phyloP scores from a whole-genome alignment of 192 early-diverging fungal genomes.

The Entomortierella parvispora region DNA sequence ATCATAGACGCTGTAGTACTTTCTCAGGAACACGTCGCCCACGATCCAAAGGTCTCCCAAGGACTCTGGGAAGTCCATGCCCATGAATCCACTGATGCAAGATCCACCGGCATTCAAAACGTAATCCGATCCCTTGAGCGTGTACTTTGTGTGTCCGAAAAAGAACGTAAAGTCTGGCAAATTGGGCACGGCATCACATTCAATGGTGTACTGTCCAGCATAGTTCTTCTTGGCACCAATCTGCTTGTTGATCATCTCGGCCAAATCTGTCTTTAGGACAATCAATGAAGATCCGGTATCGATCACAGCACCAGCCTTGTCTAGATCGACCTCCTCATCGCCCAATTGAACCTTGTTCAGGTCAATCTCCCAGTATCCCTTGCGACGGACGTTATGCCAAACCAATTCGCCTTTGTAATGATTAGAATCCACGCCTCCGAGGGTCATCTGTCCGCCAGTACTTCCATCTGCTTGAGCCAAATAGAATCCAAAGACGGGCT shows the following conservation, averaged over 20 bases:
- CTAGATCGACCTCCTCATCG: constrained; percentile 74
- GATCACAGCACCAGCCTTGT: constrained; percentile 80
- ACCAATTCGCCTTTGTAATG: constrained; percentile 77
- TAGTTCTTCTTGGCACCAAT: constrained; percentile 95
- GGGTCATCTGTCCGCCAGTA: constrained; percentile 85
- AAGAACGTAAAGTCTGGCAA: constrained; percentile 83
- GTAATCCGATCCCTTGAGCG: constrained; percentile 64
- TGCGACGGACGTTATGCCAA: constrained; percentile 89
- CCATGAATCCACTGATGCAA: constrained; percentile 90
- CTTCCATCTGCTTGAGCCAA: constrained; percentile 76
- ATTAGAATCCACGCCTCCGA: constrained; percentile 85
- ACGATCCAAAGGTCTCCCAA: constrained; percentile 85
- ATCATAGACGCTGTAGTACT: constrained; percentile 78
- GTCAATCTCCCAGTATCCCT: constrained; percentile 98
- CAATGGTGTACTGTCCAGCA: constrained; percentile 89
- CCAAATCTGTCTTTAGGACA: constrained; percentile 77
- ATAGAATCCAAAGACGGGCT: constrained; percentile 93
- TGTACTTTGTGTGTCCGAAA: constrained; percentile 80
- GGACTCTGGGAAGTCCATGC: constrained; percentile 86
- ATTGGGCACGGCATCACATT: constrained; percentile 73
- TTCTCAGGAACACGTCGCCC: constrained; percentile 83
- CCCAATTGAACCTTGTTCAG: constrained; percentile 83
- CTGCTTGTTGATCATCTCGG: constrained; percentile 88
- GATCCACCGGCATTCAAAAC: constrained; percentile 66
- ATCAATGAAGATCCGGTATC: constrained; percentile 94